Base-by-base conservation (phyloP, 192 early-diverging fungal species). In the Gigaspora rosea region DNA sequence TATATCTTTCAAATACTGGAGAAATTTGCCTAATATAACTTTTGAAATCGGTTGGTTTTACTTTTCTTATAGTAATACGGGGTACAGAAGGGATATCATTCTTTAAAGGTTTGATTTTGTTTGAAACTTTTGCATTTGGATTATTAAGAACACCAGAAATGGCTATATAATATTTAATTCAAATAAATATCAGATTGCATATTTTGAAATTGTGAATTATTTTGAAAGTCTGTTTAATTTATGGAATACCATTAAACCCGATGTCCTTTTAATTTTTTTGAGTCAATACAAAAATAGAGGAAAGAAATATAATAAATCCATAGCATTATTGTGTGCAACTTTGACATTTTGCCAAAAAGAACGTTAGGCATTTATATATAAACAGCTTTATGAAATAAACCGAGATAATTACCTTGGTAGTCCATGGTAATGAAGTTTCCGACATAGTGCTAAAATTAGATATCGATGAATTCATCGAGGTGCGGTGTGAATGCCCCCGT, bases 21-120 rank as follows among this genome's bases (percentile, higher is more conserved):
- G 87, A 80, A 20, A 96, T 89, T 8, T 85, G 85, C 8, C 88
- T 85, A 33, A 95, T 78, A 75, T 99, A 99, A 4, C 84, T 85
- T 66, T 95, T 94, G 87, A 99, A 99, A 75, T 99, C 96, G 50
- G 85, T 78, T 65, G 78, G 70, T 49, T 88, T 89, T 12, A 96
- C 88, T 74, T 88, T 87, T 12, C 89, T 87, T 59, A 95, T 87
- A n/a, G 81, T 75, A 5, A 85, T 87, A 8, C 88, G 89, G 8
- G 88, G 79, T 12, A 91, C 83, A 22, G 86, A 80, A 12, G 88
- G 86, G 68, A 89, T 86, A 73, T 88, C 88, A 18, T 76, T 69
- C 78, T 88, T 89, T 13, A 80, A 81, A 27, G 87, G 85, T 79
- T 89, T 89, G 50, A 76, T 52, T 16, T 75, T 79, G 13, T 80